Evolutionary conservation across 108 stramenopile genomes (phyloP).

Genomic region (Fragilariopsis cylindrus): DNA sequence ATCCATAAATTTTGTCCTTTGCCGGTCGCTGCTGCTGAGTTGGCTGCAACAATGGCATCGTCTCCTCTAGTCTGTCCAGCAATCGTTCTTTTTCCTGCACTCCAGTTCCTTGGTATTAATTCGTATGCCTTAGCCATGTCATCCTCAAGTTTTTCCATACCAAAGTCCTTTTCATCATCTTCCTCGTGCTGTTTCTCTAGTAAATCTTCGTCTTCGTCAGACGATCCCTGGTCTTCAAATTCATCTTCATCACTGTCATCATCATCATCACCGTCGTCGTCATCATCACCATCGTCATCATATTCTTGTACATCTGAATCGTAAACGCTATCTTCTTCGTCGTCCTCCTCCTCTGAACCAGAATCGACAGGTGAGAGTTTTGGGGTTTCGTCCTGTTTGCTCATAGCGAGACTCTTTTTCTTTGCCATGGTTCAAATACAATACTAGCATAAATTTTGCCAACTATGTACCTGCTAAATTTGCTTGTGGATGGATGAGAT

Average conservation of each 20-base stretch:
- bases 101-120: constrained; percentile 55
- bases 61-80: constrained; percentile 22
- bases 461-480: no score
- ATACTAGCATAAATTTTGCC: no score
- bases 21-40: constrained; percentile 1
- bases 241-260: constrained; percentile 60
- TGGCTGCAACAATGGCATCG: neutral
- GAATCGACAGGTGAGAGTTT: constrained; percentile 32
- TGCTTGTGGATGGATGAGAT: no score
- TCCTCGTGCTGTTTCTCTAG: constrained; percentile 56
- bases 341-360: constrained; percentile 33
- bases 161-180: constrained; percentile 61
- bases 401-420: constrained; percentile 4
- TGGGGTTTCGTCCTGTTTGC: constrained; percentile 12
- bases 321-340: constrained; percentile 35
- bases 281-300: constrained; percentile 40
- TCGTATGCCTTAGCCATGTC: constrained; percentile 58
- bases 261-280: constrained; percentile 41
- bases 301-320: constrained; percentile 48
- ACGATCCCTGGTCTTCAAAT: constrained; percentile 88
- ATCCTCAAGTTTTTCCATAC: constrained; percentile 68
- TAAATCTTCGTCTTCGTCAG: constrained; percentile 79
- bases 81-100: constrained; percentile 34
- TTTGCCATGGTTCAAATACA: neutral
- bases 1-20: constrained; percentile 48